Base-by-base conservation (phyloP, 257 asterid genomes). In the Salvia hispanica region DNA sequence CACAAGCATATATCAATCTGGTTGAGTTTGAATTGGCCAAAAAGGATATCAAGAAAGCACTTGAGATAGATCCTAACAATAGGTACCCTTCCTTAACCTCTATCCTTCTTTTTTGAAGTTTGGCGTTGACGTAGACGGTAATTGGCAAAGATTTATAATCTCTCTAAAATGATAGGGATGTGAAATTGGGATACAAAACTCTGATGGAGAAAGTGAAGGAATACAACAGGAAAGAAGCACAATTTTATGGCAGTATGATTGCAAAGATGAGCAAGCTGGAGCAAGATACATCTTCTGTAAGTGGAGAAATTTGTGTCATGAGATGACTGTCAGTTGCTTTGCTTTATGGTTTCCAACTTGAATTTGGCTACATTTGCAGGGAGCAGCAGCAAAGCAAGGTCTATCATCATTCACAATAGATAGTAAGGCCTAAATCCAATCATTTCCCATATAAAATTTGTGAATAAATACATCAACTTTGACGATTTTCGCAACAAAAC, bases 41-140 rank as follows among this genome's bases (percentile, higher is more conserved):
- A 76, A 15, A 45, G 7, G 95, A 85, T 68, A 80, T 87, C 65
- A 83, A 81, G 75, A 83, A 67, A 54, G 89, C 92, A 21, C 88
- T 85, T 36, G 89, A 87, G 79, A 78, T 85, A 6, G 88, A 87
- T 63, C 95, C 91, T 0, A 84, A 81, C 43, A 83, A 81, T 76
- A 77, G 84, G 89, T 85, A 66, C 42, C 13, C 16, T 67, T 5
- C 12, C 66, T 42, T 34, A 6, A 3, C 9, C 33, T 39, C 7
- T 25, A 51, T 31, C 42, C 53, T 37, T 45, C 33, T 50, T 14
- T 67, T 42, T 45, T 13, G 34, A 3, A 37, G 43, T 13, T 37
- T 58, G 37, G 7, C 31, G 31, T 25, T 2, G 31, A 25, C 2
- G 31, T 25, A 25, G 31, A 25, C 31, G 31, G 31, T 25, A 2